Conservation (phyloP, 306 rosid species). For the Hippophae tibetana region DNA sequence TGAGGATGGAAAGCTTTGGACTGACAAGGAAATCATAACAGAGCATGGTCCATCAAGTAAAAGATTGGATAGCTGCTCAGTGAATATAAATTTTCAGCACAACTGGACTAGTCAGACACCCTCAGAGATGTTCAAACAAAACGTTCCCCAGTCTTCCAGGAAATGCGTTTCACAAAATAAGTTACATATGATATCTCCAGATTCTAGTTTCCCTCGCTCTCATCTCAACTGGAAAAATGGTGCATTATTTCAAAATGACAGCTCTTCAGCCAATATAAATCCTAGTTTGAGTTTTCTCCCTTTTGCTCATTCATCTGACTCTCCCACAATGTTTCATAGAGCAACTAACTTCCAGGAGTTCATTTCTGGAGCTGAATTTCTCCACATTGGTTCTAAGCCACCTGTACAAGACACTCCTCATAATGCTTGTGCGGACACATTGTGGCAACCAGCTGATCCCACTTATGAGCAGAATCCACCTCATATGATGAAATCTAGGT, state of each 20-base stretch:
- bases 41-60: conserved; percentile 31
- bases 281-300: conserved; percentile 30
- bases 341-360: conserved; percentile 32
- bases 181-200: conserved; percentile 23
- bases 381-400: conserved; percentile 34
- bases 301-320: conserved; percentile 29
- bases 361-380: conserved; percentile 43
- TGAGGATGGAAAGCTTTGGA: conserved; percentile 52
- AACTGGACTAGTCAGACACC: conserved; percentile 32
- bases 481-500: conserved; percentile 34
- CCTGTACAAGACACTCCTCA: conserved; percentile 29
- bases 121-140: conserved; percentile 25
- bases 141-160: conserved; percentile 23
- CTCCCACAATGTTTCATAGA: conserved; percentile 30
- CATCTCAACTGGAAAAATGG: conserved; percentile 30
- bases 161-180: conserved; percentile 27
- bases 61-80: conserved; percentile 24
- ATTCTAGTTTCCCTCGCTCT: conserved; percentile 28
- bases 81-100: conserved; percentile 41
- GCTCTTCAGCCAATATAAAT: conserved; percentile 30
- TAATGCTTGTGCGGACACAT: conserved; percentile 23
- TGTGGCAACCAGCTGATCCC: conserved; percentile 37
- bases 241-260: conserved; percentile 29
- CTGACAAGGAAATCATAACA: conserved; percentile 40
- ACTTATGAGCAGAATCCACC: conserved; percentile 37